Evolutionary conservation across 345 rosid species (phyloP).

Genomic region (Sonneratia caseolaris): DNA sequence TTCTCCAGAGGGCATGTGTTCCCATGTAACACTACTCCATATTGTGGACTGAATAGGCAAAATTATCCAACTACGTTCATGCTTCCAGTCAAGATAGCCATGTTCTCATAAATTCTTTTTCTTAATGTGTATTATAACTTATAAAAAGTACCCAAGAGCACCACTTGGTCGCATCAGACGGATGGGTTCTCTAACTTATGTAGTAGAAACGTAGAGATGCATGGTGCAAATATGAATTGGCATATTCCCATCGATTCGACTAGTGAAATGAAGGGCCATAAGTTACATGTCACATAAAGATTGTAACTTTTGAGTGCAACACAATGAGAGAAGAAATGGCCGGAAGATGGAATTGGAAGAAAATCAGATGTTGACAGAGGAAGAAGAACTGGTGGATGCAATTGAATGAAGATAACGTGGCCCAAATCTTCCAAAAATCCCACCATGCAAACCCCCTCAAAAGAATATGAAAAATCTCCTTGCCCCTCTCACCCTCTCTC

Average conservation of each 20-base stretch:
- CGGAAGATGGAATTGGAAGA: neutral
- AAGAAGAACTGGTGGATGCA: slow-evolving; percentile 48
- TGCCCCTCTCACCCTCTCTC: neutral
- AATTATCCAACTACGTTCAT: too few species aligned
- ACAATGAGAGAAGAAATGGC: neutral
- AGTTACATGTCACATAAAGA: neutral
- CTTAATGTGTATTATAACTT: too few species aligned
- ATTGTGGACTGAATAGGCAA: neutral
- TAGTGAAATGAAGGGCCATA: neutral
- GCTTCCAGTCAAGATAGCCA: too few species aligned
- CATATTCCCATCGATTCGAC: neutral
- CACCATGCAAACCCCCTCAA: slow-evolving; percentile 21
- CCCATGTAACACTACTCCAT: neutral
- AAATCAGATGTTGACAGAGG: neutral
- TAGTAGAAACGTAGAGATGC: neutral
- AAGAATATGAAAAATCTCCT: slow-evolving; percentile 13
- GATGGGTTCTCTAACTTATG: neutral
- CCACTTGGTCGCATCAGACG: neutral
- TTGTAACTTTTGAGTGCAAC: neutral
- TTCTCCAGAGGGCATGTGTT: neutral
- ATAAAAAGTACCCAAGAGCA: too few species aligned
- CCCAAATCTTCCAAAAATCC: slow-evolving; percentile 24
- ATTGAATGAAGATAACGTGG: slow-evolving; percentile 64
- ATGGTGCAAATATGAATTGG: neutral
- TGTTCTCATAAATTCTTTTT: too few species aligned